These are phyloP conservation scores for Neopestalotiopsis rosae DNA, from an alignment of 2,329 filamentous ascomycete species.

Conservation along the genomic window DNA sequence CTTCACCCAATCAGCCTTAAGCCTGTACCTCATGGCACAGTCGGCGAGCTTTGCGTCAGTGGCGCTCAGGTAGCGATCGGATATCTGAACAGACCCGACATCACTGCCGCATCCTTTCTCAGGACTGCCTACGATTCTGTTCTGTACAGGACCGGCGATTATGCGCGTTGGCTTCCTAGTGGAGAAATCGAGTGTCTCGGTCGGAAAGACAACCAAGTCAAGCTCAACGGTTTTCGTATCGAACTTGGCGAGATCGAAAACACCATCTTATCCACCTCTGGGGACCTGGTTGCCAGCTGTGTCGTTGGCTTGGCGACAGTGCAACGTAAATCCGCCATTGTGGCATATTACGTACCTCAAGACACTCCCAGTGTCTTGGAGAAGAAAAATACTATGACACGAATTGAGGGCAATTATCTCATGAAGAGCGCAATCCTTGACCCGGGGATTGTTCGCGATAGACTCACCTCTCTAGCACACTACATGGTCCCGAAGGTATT, in stretches of 20 bases:
- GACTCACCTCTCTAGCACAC: constrained; percentile 24
- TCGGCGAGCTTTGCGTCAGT: constrained; percentile 44
- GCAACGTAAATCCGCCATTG: constrained; percentile 48
- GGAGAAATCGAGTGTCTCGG: constrained; percentile 40
- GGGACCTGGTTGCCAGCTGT: constrained; percentile 42
- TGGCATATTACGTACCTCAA: constrained; percentile 24
- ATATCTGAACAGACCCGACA: constrained; percentile 38
- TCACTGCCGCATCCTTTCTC: constrained; percentile 41
- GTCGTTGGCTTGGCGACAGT: constrained; percentile 48
- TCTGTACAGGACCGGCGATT: constrained; percentile 41
- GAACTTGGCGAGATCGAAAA: constrained; percentile 51
- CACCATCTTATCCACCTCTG: constrained; percentile 25
- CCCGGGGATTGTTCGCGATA: constrained; percentile 6
- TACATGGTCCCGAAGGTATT: constrained; percentile 36
- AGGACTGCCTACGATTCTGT: constrained; percentile 26
- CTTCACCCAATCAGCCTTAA: constrained; percentile 42
- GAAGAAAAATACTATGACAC: neutral
- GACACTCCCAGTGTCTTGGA: neutral
- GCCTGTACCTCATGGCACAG: constrained; percentile 37
- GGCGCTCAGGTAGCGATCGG: constrained; percentile 39
- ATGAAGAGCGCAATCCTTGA: constrained; percentile 7
- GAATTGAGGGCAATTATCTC: neutral
- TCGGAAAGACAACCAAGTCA: constrained; percentile 53
- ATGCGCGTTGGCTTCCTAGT: constrained; percentile 33
- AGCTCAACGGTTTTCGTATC: constrained; percentile 52